Evolutionary conservation across 1,284 basidiomycete genomes (phyloP).

Genomic region (Pseudozyma sp.): DNA sequence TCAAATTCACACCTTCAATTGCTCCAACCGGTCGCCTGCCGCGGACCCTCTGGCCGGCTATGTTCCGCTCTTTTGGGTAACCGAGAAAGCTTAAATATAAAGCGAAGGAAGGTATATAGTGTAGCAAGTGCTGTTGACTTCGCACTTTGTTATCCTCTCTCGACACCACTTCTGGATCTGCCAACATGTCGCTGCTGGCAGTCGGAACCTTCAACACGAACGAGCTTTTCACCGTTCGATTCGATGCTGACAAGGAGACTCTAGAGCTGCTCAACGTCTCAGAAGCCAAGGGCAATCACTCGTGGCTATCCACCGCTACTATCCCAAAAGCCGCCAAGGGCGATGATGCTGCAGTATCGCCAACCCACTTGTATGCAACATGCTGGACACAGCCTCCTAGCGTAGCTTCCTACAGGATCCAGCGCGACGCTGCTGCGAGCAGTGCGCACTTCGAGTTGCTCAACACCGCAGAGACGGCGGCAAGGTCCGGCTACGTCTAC

Average conservation of each 20-base stretch:
- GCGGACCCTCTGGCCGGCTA: slow-evolving; percentile 27
- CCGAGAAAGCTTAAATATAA: slow-evolving; percentile 21
- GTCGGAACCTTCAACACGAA: slow-evolving; percentile 55
- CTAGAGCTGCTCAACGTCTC: slow-evolving; percentile 38
- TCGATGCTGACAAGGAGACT: slow-evolving; percentile 34
- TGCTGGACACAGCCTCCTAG: slow-evolving; percentile 54
- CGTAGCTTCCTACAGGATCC: slow-evolving; percentile 48
- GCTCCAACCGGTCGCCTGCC: slow-evolving; percentile 11
- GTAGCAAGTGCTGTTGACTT: too few species aligned
- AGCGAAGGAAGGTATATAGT: not conserved
- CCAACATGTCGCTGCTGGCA: slow-evolving; percentile 36
- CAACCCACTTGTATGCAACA: slow-evolving; percentile 49
- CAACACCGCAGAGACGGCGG: slow-evolving; percentile 49
- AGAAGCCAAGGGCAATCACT: slow-evolving; percentile 49
- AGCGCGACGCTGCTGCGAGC: slow-evolving; percentile 4
- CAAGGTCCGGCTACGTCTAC: slow-evolving; percentile 51
- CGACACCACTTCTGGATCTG: not conserved
- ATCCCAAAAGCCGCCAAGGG: slow-evolving; percentile 2
- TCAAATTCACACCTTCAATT: too few species aligned
- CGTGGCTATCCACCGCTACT: slow-evolving; percentile 49
- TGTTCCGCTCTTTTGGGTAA: slow-evolving; percentile 2
- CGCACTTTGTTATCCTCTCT: not conserved
- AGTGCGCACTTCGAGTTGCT: slow-evolving; percentile 34
- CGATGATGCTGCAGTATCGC: not conserved
- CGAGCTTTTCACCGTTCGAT: slow-evolving; percentile 46